Conservation (phyloP, 2,329 filamentous ascomycete species). For the Ambrosiella xylebori region DNA sequence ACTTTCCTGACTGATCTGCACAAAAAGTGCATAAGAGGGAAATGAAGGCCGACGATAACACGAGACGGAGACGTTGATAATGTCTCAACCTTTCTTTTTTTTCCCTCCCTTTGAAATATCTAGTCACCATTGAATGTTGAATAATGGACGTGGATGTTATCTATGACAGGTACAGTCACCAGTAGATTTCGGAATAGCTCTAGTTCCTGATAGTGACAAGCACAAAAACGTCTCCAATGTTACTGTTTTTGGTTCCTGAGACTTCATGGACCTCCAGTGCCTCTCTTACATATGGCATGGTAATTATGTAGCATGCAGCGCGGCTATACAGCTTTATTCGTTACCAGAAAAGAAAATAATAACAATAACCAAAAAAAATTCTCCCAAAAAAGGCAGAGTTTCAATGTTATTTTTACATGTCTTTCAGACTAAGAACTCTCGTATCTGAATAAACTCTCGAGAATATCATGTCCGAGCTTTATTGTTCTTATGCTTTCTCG, state of each 20-base stretch:
- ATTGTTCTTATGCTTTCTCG: too few relatives aligned
- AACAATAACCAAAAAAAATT: background rate
- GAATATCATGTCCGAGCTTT: too few relatives aligned
- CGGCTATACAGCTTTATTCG: too few relatives aligned
- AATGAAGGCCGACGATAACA: background rate
- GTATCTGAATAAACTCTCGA: too few relatives aligned
- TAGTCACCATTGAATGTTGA: too few relatives aligned
- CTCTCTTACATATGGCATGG: background rate
- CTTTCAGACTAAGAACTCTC: too few relatives aligned
- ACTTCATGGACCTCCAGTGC: background rate
- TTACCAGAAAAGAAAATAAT: too few relatives aligned
- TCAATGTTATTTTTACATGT: background rate
- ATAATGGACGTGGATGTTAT: background rate
- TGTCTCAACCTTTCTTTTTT: too few relatives aligned
- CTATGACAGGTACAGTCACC: background rate
- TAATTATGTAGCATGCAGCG: background rate
- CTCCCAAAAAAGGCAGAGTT: background rate
- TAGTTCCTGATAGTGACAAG: background rate
- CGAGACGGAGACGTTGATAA: too few relatives aligned
- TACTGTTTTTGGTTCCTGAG: background rate
- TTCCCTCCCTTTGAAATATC: too few relatives aligned
- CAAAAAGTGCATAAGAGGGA: background rate
- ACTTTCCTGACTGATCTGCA: background rate
- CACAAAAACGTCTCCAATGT: background rate
- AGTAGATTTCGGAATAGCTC: background rate